A percentile compares a stretch with the other conserved stretches of the same genome.
These are phyloP conservation scores for Bruguiera hainesii DNA, from an alignment of 441 rosid species.

Conservation along the genomic window DNA sequence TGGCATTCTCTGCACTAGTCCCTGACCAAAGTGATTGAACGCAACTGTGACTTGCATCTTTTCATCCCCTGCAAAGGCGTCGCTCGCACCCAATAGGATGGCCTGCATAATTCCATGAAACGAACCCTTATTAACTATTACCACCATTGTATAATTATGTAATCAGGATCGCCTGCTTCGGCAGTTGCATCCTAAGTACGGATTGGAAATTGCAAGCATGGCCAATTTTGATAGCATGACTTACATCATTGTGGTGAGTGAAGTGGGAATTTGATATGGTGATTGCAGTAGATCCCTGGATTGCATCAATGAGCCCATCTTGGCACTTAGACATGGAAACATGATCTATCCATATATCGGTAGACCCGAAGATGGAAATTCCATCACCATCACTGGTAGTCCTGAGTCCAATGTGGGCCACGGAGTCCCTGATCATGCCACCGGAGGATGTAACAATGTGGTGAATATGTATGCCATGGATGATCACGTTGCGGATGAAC, in stretches of 20 bases:
- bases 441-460: slow-evolving; percentile 32
- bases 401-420: slow-evolving; percentile 49
- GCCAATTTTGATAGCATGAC: background rate
- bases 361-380: slow-evolving; percentile 56
- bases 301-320: slow-evolving; percentile 73
- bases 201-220: too few relatives aligned
- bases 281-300: slow-evolving; percentile 65
- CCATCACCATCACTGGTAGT: slow-evolving; percentile 77
- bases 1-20: slow-evolving; percentile 86
- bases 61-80: slow-evolving; percentile 37
- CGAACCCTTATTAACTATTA: too few relatives aligned
- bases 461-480: slow-evolving; percentile 59
- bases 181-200: too few relatives aligned
- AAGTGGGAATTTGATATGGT: slow-evolving; percentile 78
- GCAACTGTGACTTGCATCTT: slow-evolving; percentile 81
- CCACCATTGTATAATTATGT: too few relatives aligned
- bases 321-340: slow-evolving; percentile 59
- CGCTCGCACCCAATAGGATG: slow-evolving; percentile 68
- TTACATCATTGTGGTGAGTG: slow-evolving; percentile 69
- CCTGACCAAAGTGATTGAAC: slow-evolving; percentile 81
- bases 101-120: slow-evolving; percentile 32
- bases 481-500: slow-evolving; percentile 52
- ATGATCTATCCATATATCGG: slow-evolving; percentile 77
- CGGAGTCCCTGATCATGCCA: slow-evolving; percentile 55
- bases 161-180: too few relatives aligned